Evolutionary conservation across 2,329 filamentous ascomycete species (phyloP).

Genomic region (Beauveria pseudobassiana): DNA sequence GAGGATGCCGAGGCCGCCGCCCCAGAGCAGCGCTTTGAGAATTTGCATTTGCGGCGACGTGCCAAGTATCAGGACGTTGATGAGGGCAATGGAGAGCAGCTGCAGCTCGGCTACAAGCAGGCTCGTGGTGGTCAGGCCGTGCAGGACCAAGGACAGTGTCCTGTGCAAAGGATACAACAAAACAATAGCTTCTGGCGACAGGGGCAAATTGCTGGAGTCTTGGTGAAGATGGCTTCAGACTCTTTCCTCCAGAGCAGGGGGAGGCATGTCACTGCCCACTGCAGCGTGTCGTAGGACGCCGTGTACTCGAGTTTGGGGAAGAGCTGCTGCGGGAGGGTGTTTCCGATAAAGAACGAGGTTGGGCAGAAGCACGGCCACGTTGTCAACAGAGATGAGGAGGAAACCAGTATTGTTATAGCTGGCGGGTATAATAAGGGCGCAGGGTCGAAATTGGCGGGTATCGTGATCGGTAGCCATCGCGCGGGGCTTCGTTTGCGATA

Average conservation of each 20-base stretch:
- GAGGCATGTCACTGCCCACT: slow-evolving; percentile 70
- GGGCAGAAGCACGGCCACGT: slow-evolving; percentile 57
- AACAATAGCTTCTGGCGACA: slow-evolving; percentile 51
- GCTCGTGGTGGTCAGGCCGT: slow-evolving; percentile 81
- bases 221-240: slow-evolving; percentile 31
- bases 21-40: slow-evolving; percentile 77
- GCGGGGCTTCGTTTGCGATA: slow-evolving; percentile 32
- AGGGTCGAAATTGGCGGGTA: slow-evolving; percentile 80
- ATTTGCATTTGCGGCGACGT: slow-evolving; percentile 77
- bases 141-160: slow-evolving; percentile 63
- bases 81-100: slow-evolving; percentile 71
- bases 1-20: slow-evolving; percentile 70
- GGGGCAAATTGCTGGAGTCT: slow-evolving; percentile 15
- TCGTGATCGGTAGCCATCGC: slow-evolving; percentile 34
- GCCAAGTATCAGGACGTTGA: slow-evolving; percentile 73
- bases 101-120: slow-evolving; percentile 82
- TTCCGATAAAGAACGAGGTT: slow-evolving; percentile 78
- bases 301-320: slow-evolving; percentile 56
- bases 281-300: slow-evolving; percentile 56
- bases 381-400: slow-evolving; percentile 63
- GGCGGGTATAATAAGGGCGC: slow-evolving; percentile 85
- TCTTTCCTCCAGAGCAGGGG: slow-evolving; percentile 43
- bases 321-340: slow-evolving; percentile 63
- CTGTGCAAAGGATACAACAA: slow-evolving; percentile 79
- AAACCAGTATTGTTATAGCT: slow-evolving; percentile 66